Evolutionary conservation across 2,329 filamentous ascomycete genomes (phyloP).

Genomic region (Fusarium sp.): DNA sequence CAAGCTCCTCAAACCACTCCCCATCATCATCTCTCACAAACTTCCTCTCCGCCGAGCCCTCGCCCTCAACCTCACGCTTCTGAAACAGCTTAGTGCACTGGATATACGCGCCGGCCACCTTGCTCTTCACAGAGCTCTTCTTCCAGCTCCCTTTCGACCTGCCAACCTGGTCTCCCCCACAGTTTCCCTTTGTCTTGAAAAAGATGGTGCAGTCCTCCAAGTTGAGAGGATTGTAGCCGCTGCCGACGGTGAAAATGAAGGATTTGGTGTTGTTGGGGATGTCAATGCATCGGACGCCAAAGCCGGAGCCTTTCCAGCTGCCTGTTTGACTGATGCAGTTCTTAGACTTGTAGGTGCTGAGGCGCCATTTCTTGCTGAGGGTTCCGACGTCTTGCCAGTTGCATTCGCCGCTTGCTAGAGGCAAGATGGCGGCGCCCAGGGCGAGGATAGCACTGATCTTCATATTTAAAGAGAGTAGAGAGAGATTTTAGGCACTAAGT

Average conservation of each 20-base stretch:
- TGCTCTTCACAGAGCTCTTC: not conserved
- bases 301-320: not conserved
- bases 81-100: not conserved
- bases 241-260: not conserved
- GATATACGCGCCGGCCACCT: not conserved
- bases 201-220: not conserved
- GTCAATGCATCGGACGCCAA: not conserved
- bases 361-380: not conserved
- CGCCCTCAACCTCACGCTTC: not conserved
- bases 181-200: not conserved
- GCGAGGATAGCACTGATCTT: not conserved
- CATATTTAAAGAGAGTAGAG: not conserved
- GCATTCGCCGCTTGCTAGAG: not conserved
- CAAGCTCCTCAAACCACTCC: not conserved
- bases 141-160: not conserved
- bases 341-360: not conserved
- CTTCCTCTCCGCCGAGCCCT: not conserved
- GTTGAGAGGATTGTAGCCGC: not conserved
- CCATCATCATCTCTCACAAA: not conserved
- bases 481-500: not conserved
- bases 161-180: not conserved
- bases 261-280: slow-evolving; percentile 2
- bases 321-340: not conserved
- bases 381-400: not conserved
- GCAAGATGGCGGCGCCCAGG: not conserved